Conservation (phyloP, 2,329 filamentous ascomycete genomes). For the Aureobasidium sp. region DNA sequence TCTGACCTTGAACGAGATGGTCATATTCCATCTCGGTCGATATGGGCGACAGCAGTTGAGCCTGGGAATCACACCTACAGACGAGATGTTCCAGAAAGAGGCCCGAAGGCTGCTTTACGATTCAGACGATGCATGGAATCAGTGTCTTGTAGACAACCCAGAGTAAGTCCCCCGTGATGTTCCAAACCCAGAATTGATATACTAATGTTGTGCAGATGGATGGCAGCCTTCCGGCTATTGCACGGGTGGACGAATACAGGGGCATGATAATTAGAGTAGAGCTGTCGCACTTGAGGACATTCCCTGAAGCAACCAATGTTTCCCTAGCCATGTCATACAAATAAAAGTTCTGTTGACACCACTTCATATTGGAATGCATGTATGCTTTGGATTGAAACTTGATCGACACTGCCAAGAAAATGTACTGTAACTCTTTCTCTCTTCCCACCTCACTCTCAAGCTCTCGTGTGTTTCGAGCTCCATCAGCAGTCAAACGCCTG, state of each 20-base stretch:
- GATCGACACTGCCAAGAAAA: neutral
- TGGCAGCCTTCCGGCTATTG: conserved; percentile 31
- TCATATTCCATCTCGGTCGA: conserved; percentile 37
- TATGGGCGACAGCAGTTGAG: conserved; percentile 34
- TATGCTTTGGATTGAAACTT: neutral
- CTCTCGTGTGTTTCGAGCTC: neutral
- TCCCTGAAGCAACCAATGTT: neutral
- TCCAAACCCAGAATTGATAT: neutral
- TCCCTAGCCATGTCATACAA: no score
- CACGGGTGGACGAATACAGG: conserved; percentile 17
- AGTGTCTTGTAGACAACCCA: conserved; percentile 30
- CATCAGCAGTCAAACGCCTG: neutral
- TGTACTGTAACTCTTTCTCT: no score
- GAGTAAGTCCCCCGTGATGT: conserved; percentile 21
- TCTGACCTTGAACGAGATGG: conserved; percentile 37
- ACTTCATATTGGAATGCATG: neutral
- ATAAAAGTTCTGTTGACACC: no score
- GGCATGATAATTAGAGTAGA: neutral
- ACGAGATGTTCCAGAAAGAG: conserved; percentile 41
- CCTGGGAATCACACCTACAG: conserved; percentile 34
- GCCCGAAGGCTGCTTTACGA: conserved; percentile 40
- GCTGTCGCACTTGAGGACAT: neutral
- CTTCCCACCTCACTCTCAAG: neutral
- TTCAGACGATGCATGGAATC: conserved; percentile 41
- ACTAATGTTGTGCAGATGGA: conserved; percentile 24